phyloP scores from a whole-genome alignment of 208 protist species.

The Borovskyia barvae region DNA sequence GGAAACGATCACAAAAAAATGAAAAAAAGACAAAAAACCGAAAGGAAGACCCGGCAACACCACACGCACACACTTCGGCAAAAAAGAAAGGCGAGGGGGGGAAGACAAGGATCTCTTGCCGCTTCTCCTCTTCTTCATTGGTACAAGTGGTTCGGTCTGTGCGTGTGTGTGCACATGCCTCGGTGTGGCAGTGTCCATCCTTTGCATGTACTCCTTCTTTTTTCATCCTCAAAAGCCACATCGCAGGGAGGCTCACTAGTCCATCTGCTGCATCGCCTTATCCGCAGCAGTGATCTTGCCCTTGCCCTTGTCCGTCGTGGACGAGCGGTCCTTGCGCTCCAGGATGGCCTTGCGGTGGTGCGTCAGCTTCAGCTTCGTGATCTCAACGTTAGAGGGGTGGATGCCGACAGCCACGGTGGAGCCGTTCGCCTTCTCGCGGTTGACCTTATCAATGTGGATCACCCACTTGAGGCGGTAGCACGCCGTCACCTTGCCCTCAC shows the following conservation, averaged over 20 bases:
- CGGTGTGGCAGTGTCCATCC: neutral
- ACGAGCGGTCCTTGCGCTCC: slow-evolving; percentile 90
- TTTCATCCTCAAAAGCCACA: too few relatives aligned
- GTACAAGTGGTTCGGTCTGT: neutral
- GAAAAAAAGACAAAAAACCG: neutral
- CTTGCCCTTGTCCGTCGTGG: slow-evolving; percentile 91
- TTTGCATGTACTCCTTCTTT: neutral
- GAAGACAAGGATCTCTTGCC: neutral
- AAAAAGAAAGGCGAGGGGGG: neutral
- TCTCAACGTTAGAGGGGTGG: slow-evolving; percentile 98
- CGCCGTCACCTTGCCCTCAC: slow-evolving; percentile 96
- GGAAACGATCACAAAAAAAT: slow-evolving; percentile 9
- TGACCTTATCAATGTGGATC: slow-evolving; percentile 99
- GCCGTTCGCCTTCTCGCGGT: slow-evolving; percentile 96
- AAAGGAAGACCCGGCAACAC: neutral
- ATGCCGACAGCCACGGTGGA: slow-evolving; percentile 94
- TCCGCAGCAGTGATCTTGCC: slow-evolving; percentile 89
- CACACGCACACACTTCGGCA: neutral
- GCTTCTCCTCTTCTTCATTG: neutral
- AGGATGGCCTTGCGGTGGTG: slow-evolving; percentile 98
- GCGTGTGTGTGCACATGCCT: slow-evolving; percentile 1
- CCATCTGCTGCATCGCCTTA: slow-evolving; percentile 93
- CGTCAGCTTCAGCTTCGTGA: slow-evolving; percentile 99
- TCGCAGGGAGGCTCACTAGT: slow-evolving; percentile 69
- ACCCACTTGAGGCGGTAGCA: slow-evolving; percentile 99